Evolutionary conservation across 2,329 filamentous ascomycete species (phyloP).

Genomic region (Colletotrichum somersetense): DNA sequence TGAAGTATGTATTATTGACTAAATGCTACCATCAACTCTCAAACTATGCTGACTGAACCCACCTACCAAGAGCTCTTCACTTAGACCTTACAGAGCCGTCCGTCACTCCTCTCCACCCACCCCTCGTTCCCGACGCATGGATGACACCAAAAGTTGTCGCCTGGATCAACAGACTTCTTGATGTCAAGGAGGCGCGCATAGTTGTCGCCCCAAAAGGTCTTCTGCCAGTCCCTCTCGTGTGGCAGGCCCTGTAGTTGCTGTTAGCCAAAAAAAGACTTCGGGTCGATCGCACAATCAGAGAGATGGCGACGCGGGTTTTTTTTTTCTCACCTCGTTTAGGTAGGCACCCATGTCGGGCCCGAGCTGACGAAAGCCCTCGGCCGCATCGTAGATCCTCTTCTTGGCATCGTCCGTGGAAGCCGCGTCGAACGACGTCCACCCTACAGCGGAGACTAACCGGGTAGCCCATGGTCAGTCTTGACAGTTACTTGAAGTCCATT

Average conservation of each 20-base stretch:
- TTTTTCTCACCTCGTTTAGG: slow-evolving; percentile 31
- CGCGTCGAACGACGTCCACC: slow-evolving; percentile 51
- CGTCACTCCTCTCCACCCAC: slow-evolving; percentile 22
- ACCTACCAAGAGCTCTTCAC: neutral
- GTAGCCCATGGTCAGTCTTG: neutral
- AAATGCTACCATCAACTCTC: too few species aligned
- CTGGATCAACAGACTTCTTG: slow-evolving; percentile 35
- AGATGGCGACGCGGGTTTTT: slow-evolving; percentile 27
- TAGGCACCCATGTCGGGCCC: slow-evolving; percentile 37
- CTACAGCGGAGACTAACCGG: slow-evolving; percentile 46
- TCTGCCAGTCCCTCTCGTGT: slow-evolving; percentile 39
- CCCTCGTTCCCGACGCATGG: slow-evolving; percentile 35
- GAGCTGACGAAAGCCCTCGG: slow-evolving; percentile 51
- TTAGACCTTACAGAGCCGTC: slow-evolving; percentile 20
- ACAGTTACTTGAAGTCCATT: neutral
- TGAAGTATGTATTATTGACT: neutral
- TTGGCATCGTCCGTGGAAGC: slow-evolving; percentile 48
- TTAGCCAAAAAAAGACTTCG: neutral
- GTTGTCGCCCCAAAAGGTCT: slow-evolving; percentile 39
- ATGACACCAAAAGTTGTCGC: slow-evolving; percentile 37
- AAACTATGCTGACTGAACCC: neutral
- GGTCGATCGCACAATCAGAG: too few species aligned
- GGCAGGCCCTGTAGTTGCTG: slow-evolving; percentile 1
- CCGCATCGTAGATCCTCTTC: slow-evolving; percentile 44
- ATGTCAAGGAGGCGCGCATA: slow-evolving; percentile 33